A percentile compares a stretch with the other conserved stretches of the same genome.
Evolutionary conservation across 2,329 filamentous ascomycete species (phyloP).

Genomic region (Fusarium sp.): DNA sequence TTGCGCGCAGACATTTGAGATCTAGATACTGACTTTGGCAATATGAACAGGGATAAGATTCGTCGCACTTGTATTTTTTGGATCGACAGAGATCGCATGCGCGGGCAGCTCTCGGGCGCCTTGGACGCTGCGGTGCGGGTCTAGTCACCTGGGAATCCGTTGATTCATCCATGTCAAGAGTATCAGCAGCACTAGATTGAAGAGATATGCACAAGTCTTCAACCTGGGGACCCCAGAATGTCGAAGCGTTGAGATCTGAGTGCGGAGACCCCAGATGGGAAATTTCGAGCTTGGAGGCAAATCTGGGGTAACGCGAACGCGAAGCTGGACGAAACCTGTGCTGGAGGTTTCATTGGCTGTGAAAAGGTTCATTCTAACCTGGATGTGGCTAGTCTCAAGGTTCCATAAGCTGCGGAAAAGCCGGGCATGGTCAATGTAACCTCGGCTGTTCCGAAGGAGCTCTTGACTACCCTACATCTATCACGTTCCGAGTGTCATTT

Average conservation of each 20-base stretch:
- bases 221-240: not conserved
- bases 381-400: accelerated
- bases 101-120: not conserved
- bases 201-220: not conserved
- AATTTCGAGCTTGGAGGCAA: not conserved
- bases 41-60: not conserved
- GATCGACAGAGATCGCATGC: not conserved
- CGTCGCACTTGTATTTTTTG: not conserved
- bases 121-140: not conserved
- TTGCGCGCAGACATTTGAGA: not conserved
- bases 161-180: not conserved
- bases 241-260: not conserved
- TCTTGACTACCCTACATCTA: not conserved
- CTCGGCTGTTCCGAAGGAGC: not conserved
- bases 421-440: not conserved
- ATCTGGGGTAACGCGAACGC: not conserved
- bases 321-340: not conserved
- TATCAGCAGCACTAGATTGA: not conserved
- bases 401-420: not conserved
- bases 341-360: not conserved
- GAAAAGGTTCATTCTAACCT: accelerated
- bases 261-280: not conserved
- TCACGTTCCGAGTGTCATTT: not conserved
- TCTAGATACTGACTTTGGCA: not conserved
- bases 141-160: not conserved